These are phyloP conservation scores for Fusarium bactridioides DNA, from an alignment of 2,329 filamentous ascomycete genomes.

Conservation along the genomic window DNA sequence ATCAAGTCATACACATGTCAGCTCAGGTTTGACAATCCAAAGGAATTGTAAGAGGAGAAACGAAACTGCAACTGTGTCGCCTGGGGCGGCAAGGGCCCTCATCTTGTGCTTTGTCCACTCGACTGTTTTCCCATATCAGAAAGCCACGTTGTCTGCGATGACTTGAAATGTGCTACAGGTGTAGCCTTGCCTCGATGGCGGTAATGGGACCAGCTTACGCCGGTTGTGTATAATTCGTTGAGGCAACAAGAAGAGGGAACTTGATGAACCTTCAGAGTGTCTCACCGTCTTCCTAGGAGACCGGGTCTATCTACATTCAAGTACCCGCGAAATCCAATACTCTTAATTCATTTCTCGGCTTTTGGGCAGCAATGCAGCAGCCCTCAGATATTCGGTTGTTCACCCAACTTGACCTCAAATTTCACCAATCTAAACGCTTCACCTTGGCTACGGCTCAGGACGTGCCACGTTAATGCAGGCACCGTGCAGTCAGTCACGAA, in stretches of 20 bases:
- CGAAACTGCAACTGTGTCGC: slow-evolving; percentile 6
- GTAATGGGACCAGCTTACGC: background rate
- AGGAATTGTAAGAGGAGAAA: slow-evolving; percentile 6
- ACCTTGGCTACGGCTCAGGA: background rate
- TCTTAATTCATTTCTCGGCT: background rate
- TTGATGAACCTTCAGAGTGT: background rate
- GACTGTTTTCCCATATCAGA: background rate
- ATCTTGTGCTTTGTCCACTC: background rate
- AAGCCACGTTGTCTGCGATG: slow-evolving; percentile 8
- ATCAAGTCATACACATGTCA: slow-evolving; percentile 23
- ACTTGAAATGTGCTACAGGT: slow-evolving; percentile 17
- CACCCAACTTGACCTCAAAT: background rate
- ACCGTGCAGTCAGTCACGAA: background rate
- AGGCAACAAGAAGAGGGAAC: background rate
- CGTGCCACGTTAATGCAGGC: slow-evolving; percentile 18
- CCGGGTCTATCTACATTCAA: slow-evolving; percentile 12
- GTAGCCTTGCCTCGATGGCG: background rate
- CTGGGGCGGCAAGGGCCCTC: slow-evolving; percentile 7
- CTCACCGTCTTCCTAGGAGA: background rate
- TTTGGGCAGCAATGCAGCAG: slow-evolving; percentile 32
- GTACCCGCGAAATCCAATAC: background rate
- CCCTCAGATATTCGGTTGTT: background rate
- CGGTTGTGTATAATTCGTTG: background rate
- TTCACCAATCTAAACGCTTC: slow-evolving; percentile 6
- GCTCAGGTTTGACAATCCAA: slow-evolving; percentile 3